A percentile compares a stretch with the other conserved stretches of the same genome.
Conservation (phyloP, 192 early-diverging fungal genomes). For the Backusella tuberculispora region DNA sequence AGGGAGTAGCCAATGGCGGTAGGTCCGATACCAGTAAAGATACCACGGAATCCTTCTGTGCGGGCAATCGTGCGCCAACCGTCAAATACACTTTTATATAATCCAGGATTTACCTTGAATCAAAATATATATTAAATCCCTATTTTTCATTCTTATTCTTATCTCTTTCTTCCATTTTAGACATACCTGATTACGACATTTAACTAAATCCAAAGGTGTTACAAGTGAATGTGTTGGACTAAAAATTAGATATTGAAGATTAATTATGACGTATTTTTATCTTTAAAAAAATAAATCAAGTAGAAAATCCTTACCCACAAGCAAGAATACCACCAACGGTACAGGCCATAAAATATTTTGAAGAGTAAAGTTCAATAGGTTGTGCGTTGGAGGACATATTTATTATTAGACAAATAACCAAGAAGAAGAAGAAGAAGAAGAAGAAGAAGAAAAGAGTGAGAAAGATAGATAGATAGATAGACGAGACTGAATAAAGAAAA, state of each 20-base stretch:
- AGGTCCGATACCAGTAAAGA: conserved; percentile 79
- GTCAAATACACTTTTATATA: conserved; percentile 44
- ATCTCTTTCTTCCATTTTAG: not conserved
- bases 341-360: conserved; percentile 44
- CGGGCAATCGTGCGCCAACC: conserved; percentile 44
- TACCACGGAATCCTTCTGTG: conserved; percentile 67
- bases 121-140: not conserved
- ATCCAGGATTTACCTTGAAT: conserved; percentile 17
- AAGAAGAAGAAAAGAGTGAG: no score
- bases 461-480: no score
- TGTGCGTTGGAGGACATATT: not conserved
- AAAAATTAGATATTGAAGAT: not conserved
- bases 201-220: conserved; percentile 51
- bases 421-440: no score
- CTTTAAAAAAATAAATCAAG: no score
- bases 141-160: not conserved
- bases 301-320: conserved; percentile 34
- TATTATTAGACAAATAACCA: no score
- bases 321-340: conserved; percentile 46
- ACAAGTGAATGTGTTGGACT: conserved; percentile 43
- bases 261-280: not conserved
- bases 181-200: conserved; percentile 46
- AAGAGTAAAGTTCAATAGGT: conserved; percentile 39
- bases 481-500: no score
- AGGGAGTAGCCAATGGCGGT: conserved; percentile 84